Evolutionary conservation across 805 yeast species (phyloP).

Genomic region (Candida cerambycidarum): DNA sequence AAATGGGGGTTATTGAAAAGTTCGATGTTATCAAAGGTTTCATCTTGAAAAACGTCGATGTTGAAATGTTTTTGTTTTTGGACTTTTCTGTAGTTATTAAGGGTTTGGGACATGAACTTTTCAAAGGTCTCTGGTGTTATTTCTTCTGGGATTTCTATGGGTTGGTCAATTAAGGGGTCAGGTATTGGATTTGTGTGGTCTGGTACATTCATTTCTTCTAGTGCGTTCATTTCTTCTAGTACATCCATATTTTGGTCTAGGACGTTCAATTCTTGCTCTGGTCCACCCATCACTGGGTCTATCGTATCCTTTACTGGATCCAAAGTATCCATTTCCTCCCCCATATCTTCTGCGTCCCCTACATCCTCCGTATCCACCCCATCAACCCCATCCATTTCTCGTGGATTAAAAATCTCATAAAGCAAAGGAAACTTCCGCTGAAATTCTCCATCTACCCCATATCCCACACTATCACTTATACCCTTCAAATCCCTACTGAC

Average conservation of each 20-base stretch:
- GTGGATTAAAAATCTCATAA: not conserved
- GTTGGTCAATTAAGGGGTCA: no score
- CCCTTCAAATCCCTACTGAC: constrained; percentile 13
- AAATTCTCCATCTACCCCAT: not conserved
- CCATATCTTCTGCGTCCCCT: no score
- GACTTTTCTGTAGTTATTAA: constrained; percentile 31
- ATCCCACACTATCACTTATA: constrained; percentile 13
- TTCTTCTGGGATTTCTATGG: no score
- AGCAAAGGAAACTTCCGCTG: constrained; percentile 7
- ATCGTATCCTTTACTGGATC: no score
- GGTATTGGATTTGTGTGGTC: no score
- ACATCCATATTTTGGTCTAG: no score
- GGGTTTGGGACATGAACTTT: constrained; percentile 30
- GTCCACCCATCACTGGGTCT: no score
- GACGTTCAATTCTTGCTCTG: no score
- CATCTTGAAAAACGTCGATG: constrained; percentile 14
- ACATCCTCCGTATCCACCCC: no score
- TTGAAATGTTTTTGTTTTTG: constrained; percentile 19
- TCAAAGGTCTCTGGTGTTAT: constrained; percentile 30
- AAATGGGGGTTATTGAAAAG: constrained; percentile 12
- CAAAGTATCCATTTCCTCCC: no score
- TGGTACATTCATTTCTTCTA: no score
- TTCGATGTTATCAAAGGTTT: constrained; percentile 5
- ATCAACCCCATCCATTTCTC: not conserved
- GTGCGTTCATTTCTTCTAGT: no score